Conservation (phyloP, 305 asterid genomes). For the Fraxinus albicans region DNA sequence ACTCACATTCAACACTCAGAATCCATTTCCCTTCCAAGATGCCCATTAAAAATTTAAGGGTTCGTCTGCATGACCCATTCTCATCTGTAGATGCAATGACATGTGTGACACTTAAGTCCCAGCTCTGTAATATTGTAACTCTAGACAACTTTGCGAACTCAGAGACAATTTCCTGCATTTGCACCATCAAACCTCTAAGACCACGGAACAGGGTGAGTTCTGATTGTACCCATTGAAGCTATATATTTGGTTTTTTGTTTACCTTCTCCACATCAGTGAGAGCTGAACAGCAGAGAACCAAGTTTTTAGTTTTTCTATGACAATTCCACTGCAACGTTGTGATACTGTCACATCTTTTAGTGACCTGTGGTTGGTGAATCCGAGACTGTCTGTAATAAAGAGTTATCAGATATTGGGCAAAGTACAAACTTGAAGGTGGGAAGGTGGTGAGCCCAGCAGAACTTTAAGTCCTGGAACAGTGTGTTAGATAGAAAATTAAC, state of each 20-base stretch:
- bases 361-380: conserved; percentile 26
- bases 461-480: background rate
- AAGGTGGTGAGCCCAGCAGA: background rate
- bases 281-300: conserved; percentile 79
- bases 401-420: background rate
- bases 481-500: conserved; percentile 2
- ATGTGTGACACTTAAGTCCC: conserved; percentile 82
- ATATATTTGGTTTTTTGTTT: conserved; percentile 12
- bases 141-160: conserved; percentile 54
- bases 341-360: conserved; percentile 32
- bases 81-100: conserved; percentile 79
- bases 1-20: conserved; percentile 70
- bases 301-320: conserved; percentile 47
- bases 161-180: conserved; percentile 54
- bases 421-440: background rate
- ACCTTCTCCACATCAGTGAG: conserved; percentile 71
- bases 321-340: conserved; percentile 46
- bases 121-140: conserved; percentile 59
- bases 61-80: conserved; percentile 86
- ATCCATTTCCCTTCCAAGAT: conserved; percentile 95
- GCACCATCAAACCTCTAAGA: background rate
- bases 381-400: conserved; percentile 41
- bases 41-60: conserved; percentile 89
- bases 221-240: background rate
- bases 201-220: background rate